Evolutionary conservation across 2,329 filamentous ascomycete species (phyloP).

Genomic region (Neofusicoccum laricinum): DNA sequence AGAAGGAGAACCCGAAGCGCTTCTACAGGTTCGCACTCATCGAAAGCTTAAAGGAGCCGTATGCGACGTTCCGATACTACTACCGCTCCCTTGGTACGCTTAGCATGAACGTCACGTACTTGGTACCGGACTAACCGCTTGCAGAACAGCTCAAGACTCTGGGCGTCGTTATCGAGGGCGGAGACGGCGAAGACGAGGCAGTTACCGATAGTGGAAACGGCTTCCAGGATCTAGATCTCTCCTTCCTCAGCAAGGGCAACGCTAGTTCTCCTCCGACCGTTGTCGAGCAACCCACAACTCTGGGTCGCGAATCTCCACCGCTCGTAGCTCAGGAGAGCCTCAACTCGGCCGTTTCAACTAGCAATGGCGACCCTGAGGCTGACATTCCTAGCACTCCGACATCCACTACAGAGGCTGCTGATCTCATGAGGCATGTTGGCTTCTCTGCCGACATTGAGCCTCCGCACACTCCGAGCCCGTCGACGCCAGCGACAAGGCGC

Average conservation of each 20-base stretch:
- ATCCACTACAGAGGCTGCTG: not conserved
- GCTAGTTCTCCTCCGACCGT: not conserved
- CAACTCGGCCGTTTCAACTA: not conserved
- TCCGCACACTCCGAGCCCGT: not conserved
- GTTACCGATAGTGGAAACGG: conserved; percentile 6
- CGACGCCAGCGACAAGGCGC: not conserved
- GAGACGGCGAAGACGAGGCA: not conserved
- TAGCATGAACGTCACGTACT: not conserved
- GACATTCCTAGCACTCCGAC: not conserved
- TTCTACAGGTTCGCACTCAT: conserved; percentile 51
- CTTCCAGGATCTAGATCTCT: conserved; percentile 1
- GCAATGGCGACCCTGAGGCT: not conserved
- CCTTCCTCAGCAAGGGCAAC: not conserved
- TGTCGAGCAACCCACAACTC: not conserved
- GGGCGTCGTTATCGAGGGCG: conserved; percentile 2
- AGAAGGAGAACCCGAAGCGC: conserved; percentile 38
- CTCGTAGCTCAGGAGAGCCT: not conserved
- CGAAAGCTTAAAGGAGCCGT: conserved; percentile 48
- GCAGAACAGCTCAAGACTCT: conserved; percentile 15
- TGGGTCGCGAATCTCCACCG: not conserved
- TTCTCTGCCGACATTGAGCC: not conserved
- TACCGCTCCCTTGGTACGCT: conserved; percentile 30
- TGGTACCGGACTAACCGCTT: conserved; percentile 1
- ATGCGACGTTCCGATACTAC: conserved; percentile 44
- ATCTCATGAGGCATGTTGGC: not conserved